These are phyloP conservation scores for Colletotrichum endophyticum DNA, from an alignment of 2,329 filamentous ascomycete genomes.

Conservation along the genomic window DNA sequence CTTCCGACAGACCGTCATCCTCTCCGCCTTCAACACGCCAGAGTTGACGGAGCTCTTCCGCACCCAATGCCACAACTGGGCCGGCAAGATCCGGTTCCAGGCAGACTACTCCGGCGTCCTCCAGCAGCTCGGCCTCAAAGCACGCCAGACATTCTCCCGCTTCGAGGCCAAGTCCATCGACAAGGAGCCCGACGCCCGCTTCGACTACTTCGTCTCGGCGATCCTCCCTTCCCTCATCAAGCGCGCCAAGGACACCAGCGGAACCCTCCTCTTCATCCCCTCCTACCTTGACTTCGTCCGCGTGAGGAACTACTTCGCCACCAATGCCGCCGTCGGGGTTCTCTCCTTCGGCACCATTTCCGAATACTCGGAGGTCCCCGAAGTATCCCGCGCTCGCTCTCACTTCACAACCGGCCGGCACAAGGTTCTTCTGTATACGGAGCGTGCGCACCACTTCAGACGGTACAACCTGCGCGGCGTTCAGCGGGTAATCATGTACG, in stretches of 20 bases:
- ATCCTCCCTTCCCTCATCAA: constrained; percentile 78
- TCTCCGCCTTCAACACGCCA: constrained; percentile 85
- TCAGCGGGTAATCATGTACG: constrained; percentile 86
- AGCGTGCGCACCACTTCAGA: constrained; percentile 95
- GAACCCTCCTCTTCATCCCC: constrained; percentile 87
- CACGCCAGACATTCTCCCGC: constrained; percentile 88
- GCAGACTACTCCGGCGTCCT: constrained; percentile 74
- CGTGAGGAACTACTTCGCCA: constrained; percentile 89
- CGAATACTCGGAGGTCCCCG: constrained; percentile 82
- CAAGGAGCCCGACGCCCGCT: constrained; percentile 84
- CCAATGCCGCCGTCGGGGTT: constrained; percentile 58
- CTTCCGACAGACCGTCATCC: constrained; percentile 84
- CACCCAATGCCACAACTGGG: constrained; percentile 77
- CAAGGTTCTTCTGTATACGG: constrained; percentile 86
- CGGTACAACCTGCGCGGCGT: constrained; percentile 85
- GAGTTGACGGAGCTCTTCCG: constrained; percentile 84
- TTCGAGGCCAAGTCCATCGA: constrained; percentile 75
- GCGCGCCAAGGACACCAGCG: constrained; percentile 65
- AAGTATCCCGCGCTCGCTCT: constrained; percentile 82
- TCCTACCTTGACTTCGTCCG: constrained; percentile 96
- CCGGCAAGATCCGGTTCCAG: constrained; percentile 78
- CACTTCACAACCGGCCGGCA: constrained; percentile 88
- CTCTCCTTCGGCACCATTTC: constrained; percentile 81
- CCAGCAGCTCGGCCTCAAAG: constrained; percentile 72
- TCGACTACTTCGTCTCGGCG: constrained; percentile 87